Evolutionary conservation across 2,329 filamentous ascomycete genomes (phyloP), one percentile per base, ranked within the genome.

Genomic region (Neospermospora avenae): DNA sequence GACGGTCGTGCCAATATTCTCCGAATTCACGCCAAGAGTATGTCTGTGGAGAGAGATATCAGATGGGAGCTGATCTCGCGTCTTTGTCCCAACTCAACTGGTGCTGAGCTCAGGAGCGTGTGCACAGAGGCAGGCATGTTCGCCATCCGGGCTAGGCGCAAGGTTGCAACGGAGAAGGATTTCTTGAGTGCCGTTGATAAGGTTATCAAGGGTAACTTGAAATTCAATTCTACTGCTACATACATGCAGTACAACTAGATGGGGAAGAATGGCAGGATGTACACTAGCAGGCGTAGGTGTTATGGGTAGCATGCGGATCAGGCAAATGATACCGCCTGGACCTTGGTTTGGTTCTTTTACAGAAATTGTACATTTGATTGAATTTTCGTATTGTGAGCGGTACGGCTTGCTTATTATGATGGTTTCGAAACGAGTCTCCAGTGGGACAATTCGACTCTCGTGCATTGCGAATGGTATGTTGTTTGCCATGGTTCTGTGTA

Each of bases 91-190:
- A 99, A 99, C 78, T 90, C 93, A 56, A 99, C 95, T 0, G 95
- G 95, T 79, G 95, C 95, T 54, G 95, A 99, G 77, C 78, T 99
- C 74, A 86, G 95, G 72, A 96, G 91, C 79, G 95, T 99, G 63
- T 96, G 95, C 68, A 99, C 95, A 8, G 95, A 99, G 77, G 93
- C 95, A 1, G 95, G 95, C 68, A 98, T 99, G 93, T 99, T 96
- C 73, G 95, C 95, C 62, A 97, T 99, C 67, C 86, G 95, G 49
- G 91, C 91, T 39, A 81, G 95, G 74, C 88, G 95, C 78, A 99
- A 99, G 89, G 91, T 99, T 16, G 95, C 95, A 0, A 93, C 93
- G 1, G 95, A 99, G 82, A 98, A 99, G 84, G 95, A 99, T 78
- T 99, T 99, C 78, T 79, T 99, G 69, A 93, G 91, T 60, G 93